phyloP scores from a whole-genome alignment of 495 filamentous ascomycete genomes.

The Neurospora discreta region DNA sequence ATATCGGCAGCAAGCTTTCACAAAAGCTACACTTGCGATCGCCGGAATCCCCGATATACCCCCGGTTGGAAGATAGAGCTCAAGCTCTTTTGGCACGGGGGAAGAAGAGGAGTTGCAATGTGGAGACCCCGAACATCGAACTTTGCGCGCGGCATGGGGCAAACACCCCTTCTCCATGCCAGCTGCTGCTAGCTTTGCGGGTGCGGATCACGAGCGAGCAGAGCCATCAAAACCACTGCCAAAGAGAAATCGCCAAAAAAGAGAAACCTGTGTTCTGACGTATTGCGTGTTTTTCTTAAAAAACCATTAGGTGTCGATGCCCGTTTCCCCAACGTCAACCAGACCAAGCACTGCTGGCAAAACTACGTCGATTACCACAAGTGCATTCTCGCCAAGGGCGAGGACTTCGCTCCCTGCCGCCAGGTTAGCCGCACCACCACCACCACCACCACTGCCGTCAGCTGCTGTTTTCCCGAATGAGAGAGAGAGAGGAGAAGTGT shows the following conservation, averaged over 20 bases:
- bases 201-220: neutral
- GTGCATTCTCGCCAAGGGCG: slow-evolving; percentile 95
- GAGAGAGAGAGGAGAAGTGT: slow-evolving; percentile 9
- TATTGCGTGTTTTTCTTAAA: neutral
- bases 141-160: slow-evolving; percentile 3
- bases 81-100: neutral
- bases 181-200: neutral
- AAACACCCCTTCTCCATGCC: neutral
- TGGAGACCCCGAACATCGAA: neutral
- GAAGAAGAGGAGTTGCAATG: neutral
- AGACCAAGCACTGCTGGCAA: slow-evolving; percentile 90
- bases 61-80: neutral
- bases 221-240: slow-evolving; percentile 11
- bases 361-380: slow-evolving; percentile 99
- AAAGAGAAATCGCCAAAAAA: neutral
- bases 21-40: neutral
- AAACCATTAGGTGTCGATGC: slow-evolving; percentile 77
- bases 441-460: neutral
- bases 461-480: slow-evolving; percentile 1
- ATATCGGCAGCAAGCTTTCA: neutral
- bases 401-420: slow-evolving; percentile 95
- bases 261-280: neutral
- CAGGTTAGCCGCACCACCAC: slow-evolving; percentile 50
- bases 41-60: neutral
- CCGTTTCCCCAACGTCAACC: slow-evolving; percentile 97